These are phyloP conservation scores for Hypomyces perniciosus DNA, from an alignment of 2,329 filamentous ascomycete genomes.

Conservation along the genomic window DNA sequence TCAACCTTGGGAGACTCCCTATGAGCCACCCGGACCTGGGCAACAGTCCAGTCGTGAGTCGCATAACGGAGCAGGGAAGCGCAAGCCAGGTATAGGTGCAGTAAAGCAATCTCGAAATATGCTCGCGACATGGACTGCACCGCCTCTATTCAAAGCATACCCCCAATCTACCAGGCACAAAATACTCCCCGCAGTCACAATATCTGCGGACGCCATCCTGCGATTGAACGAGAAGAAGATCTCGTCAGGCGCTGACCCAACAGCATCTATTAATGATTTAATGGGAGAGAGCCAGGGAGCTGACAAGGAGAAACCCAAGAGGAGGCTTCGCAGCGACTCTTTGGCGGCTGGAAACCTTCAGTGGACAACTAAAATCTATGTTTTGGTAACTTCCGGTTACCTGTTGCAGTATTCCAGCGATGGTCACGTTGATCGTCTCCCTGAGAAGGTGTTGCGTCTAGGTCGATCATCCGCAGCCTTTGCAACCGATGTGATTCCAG, in stretches of 20 bases:
- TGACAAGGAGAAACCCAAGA: constrained; percentile 14
- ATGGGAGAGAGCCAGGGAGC: constrained; percentile 3
- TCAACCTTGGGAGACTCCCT: constrained; percentile 2
- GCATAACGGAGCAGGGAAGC: constrained; percentile 11
- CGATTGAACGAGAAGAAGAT: constrained; percentile 50
- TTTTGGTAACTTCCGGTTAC: constrained; percentile 65
- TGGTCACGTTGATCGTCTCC: constrained; percentile 63
- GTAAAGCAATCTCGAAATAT: constrained; percentile 23
- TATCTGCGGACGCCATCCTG: constrained; percentile 64
- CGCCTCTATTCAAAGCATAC: constrained; percentile 81
- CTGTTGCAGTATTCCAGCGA: constrained; percentile 69
- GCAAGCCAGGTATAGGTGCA: constrained; percentile 13
- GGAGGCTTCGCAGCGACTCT: constrained; percentile 14
- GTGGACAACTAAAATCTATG: constrained; percentile 55
- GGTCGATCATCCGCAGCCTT: constrained; percentile 73
- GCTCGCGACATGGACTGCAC: constrained; percentile 54
- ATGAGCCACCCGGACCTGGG: constrained; percentile 11
- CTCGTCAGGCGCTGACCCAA: constrained; percentile 8
- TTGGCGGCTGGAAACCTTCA: constrained; percentile 7
- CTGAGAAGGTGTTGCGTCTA: constrained; percentile 67
- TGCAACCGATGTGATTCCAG: constrained; percentile 72
- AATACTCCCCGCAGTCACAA: constrained; percentile 59
- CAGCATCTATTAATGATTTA: constrained; percentile 13
- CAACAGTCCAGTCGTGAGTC: constrained; percentile 9
- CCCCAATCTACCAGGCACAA: constrained; percentile 75